Percentiles rank a stretch among this genome's conserved stretches.
phyloP scores from a whole-genome alignment of 2,329 filamentous ascomycete genomes.

The Paecilomyces sp. region DNA sequence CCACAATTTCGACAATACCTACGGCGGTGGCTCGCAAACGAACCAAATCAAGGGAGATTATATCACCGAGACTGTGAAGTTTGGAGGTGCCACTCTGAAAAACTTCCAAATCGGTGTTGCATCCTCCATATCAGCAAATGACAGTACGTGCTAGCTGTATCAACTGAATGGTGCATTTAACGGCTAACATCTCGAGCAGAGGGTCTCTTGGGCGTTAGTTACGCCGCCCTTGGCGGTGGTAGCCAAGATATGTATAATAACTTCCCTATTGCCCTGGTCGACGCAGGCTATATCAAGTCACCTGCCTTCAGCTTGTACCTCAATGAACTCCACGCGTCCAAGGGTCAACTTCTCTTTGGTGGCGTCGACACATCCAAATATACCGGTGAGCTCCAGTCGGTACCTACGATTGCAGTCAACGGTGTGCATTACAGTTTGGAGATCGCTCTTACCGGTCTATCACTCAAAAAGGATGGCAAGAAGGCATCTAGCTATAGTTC shows the following conservation, averaged over 20 bases:
- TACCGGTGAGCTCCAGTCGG: background rate
- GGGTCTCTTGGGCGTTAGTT: background rate
- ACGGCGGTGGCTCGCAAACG: background rate
- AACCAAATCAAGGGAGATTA: background rate
- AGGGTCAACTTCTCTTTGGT: background rate
- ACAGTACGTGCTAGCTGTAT: background rate
- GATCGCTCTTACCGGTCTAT: background rate
- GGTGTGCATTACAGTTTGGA: background rate
- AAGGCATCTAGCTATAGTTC: background rate
- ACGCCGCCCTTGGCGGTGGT: background rate
- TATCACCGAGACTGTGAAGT: background rate
- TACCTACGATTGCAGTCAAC: background rate
- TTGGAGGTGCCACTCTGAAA: slow-evolving; percentile 40
- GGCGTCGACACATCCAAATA: background rate
- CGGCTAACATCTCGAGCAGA: background rate
- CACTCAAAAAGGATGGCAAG: background rate
- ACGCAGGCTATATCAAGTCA: background rate
- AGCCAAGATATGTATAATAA: background rate
- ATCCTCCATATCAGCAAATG: slow-evolving; percentile 38
- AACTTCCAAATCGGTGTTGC: slow-evolving; percentile 50
- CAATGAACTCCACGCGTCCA: background rate
- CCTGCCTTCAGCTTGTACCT: background rate
- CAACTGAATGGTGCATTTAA: background rate
- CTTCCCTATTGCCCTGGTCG: background rate
- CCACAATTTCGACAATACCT: background rate